Conservation (phyloP, 2,329 filamentous ascomycete species). For the Apiospora marii region DNA sequence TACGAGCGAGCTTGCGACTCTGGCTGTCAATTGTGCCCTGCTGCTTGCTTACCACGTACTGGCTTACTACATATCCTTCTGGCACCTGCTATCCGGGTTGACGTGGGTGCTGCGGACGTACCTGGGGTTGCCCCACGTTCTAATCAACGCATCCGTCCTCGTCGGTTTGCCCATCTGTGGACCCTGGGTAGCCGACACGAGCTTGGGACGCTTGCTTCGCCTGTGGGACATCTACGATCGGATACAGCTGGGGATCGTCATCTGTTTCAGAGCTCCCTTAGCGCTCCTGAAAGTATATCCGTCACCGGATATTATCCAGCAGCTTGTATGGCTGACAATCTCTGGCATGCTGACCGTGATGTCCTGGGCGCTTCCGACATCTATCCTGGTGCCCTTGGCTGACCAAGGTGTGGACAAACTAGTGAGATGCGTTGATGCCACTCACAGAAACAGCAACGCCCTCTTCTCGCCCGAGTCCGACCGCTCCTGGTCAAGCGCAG, state of each 20-base stretch:
- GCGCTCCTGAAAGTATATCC: not conserved
- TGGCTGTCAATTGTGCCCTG: not conserved
- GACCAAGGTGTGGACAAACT: not conserved
- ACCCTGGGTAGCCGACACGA: not conserved
- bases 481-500: not conserved
- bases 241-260: not conserved
- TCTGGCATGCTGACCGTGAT: not conserved
- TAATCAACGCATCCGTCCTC: not conserved
- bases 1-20: not conserved
- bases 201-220: not conserved
- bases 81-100: not conserved
- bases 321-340: not conserved
- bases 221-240: not conserved
- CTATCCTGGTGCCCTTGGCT: not conserved
- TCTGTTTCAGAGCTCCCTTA: not conserved
- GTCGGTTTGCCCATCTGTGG: not conserved
- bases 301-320: not conserved
- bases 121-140: not conserved
- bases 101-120: not conserved
- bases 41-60: not conserved
- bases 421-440: not conserved
- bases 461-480: slow-evolving; percentile 1
- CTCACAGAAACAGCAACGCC: not conserved
- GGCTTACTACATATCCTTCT: not conserved
- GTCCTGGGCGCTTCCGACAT: not conserved